Conservation (phyloP, 163 green algal species). For the Chlamydomonas reinhardtii region DNA sequence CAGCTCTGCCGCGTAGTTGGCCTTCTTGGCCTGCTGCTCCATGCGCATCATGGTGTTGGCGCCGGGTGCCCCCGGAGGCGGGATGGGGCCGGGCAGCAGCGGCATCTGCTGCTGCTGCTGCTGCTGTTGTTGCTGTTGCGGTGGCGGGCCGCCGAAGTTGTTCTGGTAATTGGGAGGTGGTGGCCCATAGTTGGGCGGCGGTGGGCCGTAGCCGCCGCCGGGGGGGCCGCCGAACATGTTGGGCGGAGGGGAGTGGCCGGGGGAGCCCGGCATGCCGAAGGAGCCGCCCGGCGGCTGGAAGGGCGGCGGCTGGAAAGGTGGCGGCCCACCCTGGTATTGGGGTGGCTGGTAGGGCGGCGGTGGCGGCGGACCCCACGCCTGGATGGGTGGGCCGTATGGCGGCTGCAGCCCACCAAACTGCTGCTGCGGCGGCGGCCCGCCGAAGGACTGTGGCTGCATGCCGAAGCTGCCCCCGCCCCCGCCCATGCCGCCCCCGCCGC, state of each 20-base stretch:
- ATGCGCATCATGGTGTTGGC: constrained; percentile 34
- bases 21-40: constrained; percentile 33
- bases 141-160: neutral
- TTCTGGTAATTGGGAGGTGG: neutral
- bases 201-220: neutral
- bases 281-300: constrained; percentile 10
- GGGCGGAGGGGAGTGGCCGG: neutral
- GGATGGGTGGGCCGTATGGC: no score
- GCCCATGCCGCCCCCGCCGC: neutral
- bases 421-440: neutral
- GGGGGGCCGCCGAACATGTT: neutral
- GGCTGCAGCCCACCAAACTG: neutral
- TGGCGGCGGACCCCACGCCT: neutral
- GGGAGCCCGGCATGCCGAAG: neutral
- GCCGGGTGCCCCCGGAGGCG: neutral
- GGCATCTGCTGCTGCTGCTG: constrained; percentile 4
- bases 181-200: neutral
- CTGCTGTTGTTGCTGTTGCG: neutral
- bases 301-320: neutral
- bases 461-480: neutral
- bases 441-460: neutral
- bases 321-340: constrained; percentile 5
- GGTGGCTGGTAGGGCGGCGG: constrained; percentile 21
- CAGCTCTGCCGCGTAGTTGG: constrained; percentile 54
- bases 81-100: constrained; percentile 21